Conservation (phyloP, 106 monocot genomes). For the Dactylorhiza incarnata region DNA sequence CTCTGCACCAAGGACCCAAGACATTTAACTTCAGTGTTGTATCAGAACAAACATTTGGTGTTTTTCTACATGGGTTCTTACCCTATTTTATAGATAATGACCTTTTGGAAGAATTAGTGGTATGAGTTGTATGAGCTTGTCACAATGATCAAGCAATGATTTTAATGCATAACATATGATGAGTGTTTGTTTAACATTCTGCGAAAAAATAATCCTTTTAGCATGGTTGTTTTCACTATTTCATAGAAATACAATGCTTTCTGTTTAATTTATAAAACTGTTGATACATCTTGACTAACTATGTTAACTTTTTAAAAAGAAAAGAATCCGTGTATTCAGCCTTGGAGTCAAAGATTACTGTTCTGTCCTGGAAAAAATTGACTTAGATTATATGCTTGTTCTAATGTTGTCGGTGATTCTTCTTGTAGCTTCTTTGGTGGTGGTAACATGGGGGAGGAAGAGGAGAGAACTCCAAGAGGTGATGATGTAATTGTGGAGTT, state of each 20-base stretch:
- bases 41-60: not conserved
- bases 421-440: slow-evolving; percentile 75
- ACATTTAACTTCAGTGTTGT: not conserved
- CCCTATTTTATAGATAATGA: not conserved
- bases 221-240: not conserved
- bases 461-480: slow-evolving; percentile 81
- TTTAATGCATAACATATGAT: not conserved
- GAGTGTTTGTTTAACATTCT: not conserved
- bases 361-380: not conserved
- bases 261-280: not conserved
- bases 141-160: not conserved
- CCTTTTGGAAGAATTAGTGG: not conserved
- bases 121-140: not conserved
- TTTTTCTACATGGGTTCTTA: not conserved
- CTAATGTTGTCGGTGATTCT: not conserved
- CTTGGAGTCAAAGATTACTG: not conserved
- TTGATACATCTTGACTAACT: not conserved
- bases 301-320: not conserved
- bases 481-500: slow-evolving; percentile 94
- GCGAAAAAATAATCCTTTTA: not conserved
- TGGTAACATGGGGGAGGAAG: slow-evolving; percentile 63
- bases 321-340: not conserved
- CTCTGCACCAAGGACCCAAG: not conserved
- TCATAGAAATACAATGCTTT: not conserved
- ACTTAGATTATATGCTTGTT: not conserved